phyloP scores from a whole-genome alignment of 805 yeast genomes.

The Kuraishia piskuri region DNA sequence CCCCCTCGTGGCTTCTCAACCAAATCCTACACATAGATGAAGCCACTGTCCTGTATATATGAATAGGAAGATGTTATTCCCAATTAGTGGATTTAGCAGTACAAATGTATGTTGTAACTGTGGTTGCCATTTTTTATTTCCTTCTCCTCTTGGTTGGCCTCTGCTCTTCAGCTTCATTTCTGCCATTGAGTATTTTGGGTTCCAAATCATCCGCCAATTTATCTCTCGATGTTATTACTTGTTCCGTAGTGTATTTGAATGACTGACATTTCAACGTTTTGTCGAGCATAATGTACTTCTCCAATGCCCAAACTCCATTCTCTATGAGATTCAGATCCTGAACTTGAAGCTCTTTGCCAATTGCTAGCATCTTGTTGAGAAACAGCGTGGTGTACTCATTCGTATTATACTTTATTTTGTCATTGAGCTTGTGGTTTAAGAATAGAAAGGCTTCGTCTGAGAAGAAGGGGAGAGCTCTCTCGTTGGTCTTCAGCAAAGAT shows the following conservation, averaged over 20 bases:
- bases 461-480: conserved; percentile 34
- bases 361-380: conserved; percentile 11
- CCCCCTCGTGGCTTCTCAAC: background rate
- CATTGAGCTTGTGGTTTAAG: conserved; percentile 17
- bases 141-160: background rate
- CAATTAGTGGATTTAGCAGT: too few relatives aligned
- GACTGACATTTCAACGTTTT: background rate
- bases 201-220: background rate
- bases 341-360: background rate
- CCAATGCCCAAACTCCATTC: conserved; percentile 7
- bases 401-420: conserved; percentile 30
- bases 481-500: conserved; percentile 19
- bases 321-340: conserved; percentile 6
- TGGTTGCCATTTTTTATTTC: background rate
- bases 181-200: background rate
- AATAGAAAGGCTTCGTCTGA: conserved; percentile 38
- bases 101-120: background rate
- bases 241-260: background rate
- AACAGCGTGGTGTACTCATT: conserved; percentile 33
- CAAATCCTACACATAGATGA: background rate
- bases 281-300: background rate
- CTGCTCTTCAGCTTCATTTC: conserved; percentile 1
- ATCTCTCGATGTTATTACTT: background rate
- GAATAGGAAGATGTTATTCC: background rate
- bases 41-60: background rate